A percentile compares a stretch with the other conserved stretches of the same genome.
Evolutionary conservation across 106 monocot species (phyloP).

Genomic region (Phalaenopsis equestris): DNA sequence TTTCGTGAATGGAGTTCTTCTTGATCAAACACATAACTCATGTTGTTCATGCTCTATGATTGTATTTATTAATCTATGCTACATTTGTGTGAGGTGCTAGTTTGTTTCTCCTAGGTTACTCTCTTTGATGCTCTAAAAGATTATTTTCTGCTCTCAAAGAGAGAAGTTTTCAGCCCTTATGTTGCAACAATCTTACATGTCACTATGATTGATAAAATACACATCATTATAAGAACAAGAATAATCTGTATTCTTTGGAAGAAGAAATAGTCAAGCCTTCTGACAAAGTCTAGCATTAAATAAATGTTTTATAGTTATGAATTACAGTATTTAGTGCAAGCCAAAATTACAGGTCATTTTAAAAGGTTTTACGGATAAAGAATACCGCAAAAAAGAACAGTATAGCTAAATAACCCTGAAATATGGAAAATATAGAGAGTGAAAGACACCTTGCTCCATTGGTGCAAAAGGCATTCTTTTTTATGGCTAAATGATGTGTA

Average conservation of each 20-base stretch:
- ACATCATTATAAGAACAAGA: neutral
- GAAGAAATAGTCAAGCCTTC: neutral
- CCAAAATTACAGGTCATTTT: neutral
- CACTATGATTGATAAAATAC: neutral
- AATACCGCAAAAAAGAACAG: neutral
- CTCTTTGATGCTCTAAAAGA: neutral
- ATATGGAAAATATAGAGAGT: neutral
- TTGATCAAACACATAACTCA: neutral
- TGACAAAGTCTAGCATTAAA: neutral
- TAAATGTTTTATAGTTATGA: neutral
- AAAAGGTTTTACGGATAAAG: neutral
- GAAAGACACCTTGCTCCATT: slow-evolving; percentile 3
- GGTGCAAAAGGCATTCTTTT: slow-evolving; percentile 5
- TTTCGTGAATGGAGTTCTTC: too few species aligned
- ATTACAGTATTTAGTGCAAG: neutral
- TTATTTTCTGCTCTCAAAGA: neutral
- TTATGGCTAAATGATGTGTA: neutral
- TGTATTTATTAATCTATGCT: neutral
- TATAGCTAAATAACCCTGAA: neutral
- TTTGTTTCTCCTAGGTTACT: neutral
- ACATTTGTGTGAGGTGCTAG: neutral
- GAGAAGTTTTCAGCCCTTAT: neutral
- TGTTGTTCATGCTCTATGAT: neutral
- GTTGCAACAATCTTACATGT: neutral
- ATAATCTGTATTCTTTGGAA: neutral